phyloP scores from a whole-genome alignment of 768 basidiomycete genomes.

The Kwoniella sp. region DNA sequence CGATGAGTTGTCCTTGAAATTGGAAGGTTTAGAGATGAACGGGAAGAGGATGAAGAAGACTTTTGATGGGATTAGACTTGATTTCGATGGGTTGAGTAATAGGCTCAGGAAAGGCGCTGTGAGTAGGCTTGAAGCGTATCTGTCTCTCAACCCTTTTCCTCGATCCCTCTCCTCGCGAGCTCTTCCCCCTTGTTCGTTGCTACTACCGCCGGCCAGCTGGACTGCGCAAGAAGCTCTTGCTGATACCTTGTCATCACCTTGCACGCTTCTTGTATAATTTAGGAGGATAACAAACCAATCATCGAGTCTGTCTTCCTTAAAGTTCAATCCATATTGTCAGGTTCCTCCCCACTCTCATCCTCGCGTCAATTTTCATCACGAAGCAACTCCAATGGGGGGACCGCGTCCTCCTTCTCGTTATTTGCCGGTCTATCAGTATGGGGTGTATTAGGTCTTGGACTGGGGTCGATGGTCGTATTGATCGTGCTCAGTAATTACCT shows the following conservation, averaged over 20 bases:
- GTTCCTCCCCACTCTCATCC: slow-evolving; percentile 5
- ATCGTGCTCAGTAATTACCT: slow-evolving; percentile 7
- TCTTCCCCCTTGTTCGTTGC: too few species aligned
- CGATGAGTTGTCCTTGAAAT: slow-evolving; percentile 26
- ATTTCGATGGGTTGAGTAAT: slow-evolving; percentile 25
- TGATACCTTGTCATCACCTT: too few species aligned
- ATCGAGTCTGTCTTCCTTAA: slow-evolving; percentile 20
- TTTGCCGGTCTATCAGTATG: neutral
- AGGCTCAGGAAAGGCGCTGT: slow-evolving; percentile 28
- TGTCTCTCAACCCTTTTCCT: too few species aligned
- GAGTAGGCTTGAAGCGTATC: slow-evolving; percentile 5
- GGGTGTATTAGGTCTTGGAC: slow-evolving; percentile 10
- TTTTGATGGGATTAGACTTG: slow-evolving; percentile 29
- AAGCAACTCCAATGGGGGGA: neutral
- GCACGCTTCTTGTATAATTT: too few species aligned
- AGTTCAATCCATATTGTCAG: slow-evolving; percentile 18
- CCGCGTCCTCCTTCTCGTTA: too few species aligned
- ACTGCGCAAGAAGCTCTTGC: too few species aligned
- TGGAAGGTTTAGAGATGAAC: slow-evolving; percentile 25
- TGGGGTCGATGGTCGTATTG: slow-evolving; percentile 10
- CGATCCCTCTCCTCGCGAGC: too few species aligned
- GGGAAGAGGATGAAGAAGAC: slow-evolving; percentile 26
- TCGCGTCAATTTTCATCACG: neutral
- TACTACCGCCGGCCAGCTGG: too few species aligned
- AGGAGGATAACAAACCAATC: slow-evolving; percentile 26